These are phyloP conservation scores for Suillus clintonianus DNA, from an alignment of 768 basidiomycete genomes.

Conservation along the genomic window DNA sequence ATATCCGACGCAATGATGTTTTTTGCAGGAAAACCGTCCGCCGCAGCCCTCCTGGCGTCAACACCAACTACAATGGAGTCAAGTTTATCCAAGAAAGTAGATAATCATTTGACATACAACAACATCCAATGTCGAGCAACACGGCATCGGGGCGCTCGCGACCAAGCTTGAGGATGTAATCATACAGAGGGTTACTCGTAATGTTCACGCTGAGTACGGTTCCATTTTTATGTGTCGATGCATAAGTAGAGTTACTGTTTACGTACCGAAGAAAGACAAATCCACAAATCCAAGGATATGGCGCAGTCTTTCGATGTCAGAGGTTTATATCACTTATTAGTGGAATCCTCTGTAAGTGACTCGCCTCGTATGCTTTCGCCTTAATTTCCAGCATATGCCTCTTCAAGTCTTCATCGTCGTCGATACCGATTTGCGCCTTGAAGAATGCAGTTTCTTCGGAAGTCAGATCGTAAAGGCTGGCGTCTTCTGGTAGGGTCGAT, in stretches of 20 bases:
- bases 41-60: slow-evolving; percentile 41
- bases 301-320: not conserved
- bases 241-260: not conserved
- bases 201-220: not conserved
- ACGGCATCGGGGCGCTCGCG: slow-evolving; percentile 36
- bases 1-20: slow-evolving; percentile 44
- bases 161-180: slow-evolving; percentile 35
- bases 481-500: not conserved
- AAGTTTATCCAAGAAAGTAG: not conserved
- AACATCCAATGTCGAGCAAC: slow-evolving; percentile 48
- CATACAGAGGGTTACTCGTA: slow-evolving; percentile 10
- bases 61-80: slow-evolving; percentile 16
- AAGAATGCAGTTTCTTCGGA: slow-evolving; percentile 17
- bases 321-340: not conserved
- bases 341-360: not conserved
- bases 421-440: slow-evolving; percentile 24
- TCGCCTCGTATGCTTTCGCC: slow-evolving; percentile 25
- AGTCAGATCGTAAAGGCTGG: not conserved
- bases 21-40: slow-evolving; percentile 44
- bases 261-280: slow-evolving; percentile 22
- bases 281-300: slow-evolving; percentile 27
- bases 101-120: slow-evolving; percentile 31
- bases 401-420: slow-evolving; percentile 26
- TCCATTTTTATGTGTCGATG: not conserved
- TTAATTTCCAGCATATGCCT: slow-evolving; percentile 27